phyloP scores from a whole-genome alignment of 2,329 filamentous ascomycete species.

The Didymella glomerata region DNA sequence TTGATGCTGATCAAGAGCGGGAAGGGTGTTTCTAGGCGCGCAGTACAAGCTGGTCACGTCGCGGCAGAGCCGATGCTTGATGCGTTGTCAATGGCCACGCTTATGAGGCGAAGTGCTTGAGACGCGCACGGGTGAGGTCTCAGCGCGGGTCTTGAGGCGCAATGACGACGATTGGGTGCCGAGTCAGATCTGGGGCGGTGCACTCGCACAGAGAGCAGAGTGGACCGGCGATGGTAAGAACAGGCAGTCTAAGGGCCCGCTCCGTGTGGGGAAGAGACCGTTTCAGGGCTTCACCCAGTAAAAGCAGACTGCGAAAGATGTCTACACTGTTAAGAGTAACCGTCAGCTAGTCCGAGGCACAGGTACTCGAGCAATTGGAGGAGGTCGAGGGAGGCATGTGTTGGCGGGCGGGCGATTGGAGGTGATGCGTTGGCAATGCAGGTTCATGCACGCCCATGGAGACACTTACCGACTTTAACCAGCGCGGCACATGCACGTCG shows the following conservation, averaged over 20 bases:
- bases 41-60: slow-evolving; percentile 48
- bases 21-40: slow-evolving; percentile 44
- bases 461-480: slow-evolving; percentile 51
- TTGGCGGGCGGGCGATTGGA: slow-evolving; percentile 53
- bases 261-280: slow-evolving; percentile 48
- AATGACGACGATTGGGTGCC: slow-evolving; percentile 37
- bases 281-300: slow-evolving; percentile 46
- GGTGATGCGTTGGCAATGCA: slow-evolving; percentile 56
- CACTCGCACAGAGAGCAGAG: slow-evolving; percentile 33
- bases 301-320: slow-evolving; percentile 40
- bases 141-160: slow-evolving; percentile 44
- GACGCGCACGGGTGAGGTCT: slow-evolving; percentile 43
- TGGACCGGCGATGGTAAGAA: slow-evolving; percentile 28
- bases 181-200: slow-evolving; percentile 45
- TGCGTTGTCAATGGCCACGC: slow-evolving; percentile 56
- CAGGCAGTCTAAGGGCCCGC: slow-evolving; percentile 45
- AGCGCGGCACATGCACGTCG: slow-evolving; percentile 47
- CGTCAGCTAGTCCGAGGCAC: slow-evolving; percentile 47
- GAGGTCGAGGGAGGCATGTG: slow-evolving; percentile 48
- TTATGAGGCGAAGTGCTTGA: slow-evolving; percentile 48
- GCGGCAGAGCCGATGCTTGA: slow-evolving; percentile 50
- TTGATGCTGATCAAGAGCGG: slow-evolving; percentile 46
- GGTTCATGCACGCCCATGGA: slow-evolving; percentile 49
- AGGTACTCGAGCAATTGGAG: slow-evolving; percentile 49
- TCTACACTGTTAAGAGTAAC: slow-evolving; percentile 45